A percentile compares a stretch with the other conserved stretches of the same genome.
Conservation (phyloP, 2,329 filamentous ascomycete species). For the Cercospora zeina region DNA sequence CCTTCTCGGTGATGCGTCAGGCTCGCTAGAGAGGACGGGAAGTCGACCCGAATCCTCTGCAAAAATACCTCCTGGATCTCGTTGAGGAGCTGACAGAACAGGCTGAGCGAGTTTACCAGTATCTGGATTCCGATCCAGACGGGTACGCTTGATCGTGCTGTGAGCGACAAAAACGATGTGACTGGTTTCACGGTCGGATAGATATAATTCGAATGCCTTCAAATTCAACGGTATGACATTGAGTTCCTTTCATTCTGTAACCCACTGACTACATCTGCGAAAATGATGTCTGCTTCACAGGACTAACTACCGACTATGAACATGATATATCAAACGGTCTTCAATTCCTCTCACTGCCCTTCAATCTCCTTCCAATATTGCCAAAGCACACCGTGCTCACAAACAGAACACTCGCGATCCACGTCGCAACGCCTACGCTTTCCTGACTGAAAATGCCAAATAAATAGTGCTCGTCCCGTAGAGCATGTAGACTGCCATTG, state of each 20-base stretch:
- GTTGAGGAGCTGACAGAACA: neutral
- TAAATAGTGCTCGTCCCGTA: slow-evolving; percentile 32
- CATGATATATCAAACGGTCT: neutral
- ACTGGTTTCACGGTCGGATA: neutral
- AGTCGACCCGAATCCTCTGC: neutral
- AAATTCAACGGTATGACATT: neutral
- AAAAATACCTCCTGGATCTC: neutral
- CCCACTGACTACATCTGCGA: too few species aligned
- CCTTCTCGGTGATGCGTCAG: neutral
- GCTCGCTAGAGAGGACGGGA: neutral
- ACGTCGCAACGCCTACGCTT: slow-evolving; percentile 71
- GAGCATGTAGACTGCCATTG: slow-evolving; percentile 27
- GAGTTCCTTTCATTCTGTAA: neutral
- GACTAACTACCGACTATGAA: neutral
- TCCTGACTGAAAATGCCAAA: slow-evolving; percentile 60
- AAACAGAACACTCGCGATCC: slow-evolving; percentile 91
- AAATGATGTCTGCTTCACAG: neutral
- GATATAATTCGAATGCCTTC: neutral
- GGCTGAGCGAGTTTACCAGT: neutral
- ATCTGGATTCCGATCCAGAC: too few species aligned
- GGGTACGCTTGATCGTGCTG: too few species aligned
- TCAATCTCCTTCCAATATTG: slow-evolving; percentile 80
- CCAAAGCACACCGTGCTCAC: slow-evolving; percentile 95
- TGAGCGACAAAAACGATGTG: neutral
- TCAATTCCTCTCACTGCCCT: slow-evolving; percentile 4